These are phyloP conservation scores for Fomes fomentarius DNA, from an alignment of 1,284 basidiomycete genomes.

Conservation along the genomic window DNA sequence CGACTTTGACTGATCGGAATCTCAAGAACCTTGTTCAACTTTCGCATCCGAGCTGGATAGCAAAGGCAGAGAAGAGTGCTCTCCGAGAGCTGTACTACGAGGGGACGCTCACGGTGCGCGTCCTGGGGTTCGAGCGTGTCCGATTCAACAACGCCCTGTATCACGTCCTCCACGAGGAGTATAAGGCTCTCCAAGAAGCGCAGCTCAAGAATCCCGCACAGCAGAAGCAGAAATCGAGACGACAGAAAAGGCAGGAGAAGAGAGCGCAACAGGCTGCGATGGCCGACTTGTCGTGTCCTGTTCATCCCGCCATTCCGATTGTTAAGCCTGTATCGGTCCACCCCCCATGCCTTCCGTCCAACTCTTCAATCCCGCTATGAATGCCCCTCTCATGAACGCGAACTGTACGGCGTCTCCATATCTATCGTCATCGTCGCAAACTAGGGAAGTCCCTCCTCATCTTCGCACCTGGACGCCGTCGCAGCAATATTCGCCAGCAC, in stretches of 20 bases:
- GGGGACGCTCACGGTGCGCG: constrained; percentile 1
- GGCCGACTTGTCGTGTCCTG: too few species aligned
- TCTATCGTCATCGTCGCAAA: not conserved
- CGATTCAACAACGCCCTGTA: constrained; percentile 3
- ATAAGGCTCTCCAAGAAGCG: not conserved
- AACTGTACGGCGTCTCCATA: too few species aligned
- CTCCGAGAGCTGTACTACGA: constrained; percentile 7
- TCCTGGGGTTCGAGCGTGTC: constrained; percentile 7
- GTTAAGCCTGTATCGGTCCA: too few species aligned
- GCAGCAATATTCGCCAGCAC: not conserved
- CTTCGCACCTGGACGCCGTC: not conserved
- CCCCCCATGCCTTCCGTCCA: too few species aligned
- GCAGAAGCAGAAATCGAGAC: not conserved
- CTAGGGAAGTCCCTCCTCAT: not conserved
- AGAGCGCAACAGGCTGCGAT: too few species aligned
- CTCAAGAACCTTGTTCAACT: not conserved
- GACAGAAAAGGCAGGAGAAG: too few species aligned
- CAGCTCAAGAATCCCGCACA: not conserved
- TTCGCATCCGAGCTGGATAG: not conserved
- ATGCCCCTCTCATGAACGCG: too few species aligned
- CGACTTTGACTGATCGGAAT: not conserved
- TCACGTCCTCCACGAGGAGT: not conserved
- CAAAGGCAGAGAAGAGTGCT: not conserved
- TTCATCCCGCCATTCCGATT: too few species aligned
- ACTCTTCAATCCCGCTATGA: too few species aligned